phyloP scores from a whole-genome alignment of 306 rosid species.

The Vigna radiata region DNA sequence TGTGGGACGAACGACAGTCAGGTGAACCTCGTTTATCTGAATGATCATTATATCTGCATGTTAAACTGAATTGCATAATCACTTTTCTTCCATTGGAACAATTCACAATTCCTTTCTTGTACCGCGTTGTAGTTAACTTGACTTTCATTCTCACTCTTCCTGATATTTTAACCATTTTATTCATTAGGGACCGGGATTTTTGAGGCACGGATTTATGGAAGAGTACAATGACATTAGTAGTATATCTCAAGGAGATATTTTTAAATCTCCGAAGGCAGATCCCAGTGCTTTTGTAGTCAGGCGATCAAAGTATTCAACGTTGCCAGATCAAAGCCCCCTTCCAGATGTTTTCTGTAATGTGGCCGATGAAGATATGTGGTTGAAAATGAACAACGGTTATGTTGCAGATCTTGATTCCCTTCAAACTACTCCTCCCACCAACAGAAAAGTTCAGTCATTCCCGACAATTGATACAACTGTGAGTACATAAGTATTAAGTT shows the following conservation, averaged over 20 bases:
- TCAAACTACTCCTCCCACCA: slow-evolving; percentile 68
- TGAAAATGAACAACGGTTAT: slow-evolving; percentile 89
- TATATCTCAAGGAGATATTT: slow-evolving; percentile 66
- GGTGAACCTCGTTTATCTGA: slow-evolving; percentile 54
- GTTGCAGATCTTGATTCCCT: slow-evolving; percentile 84
- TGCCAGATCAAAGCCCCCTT: slow-evolving; percentile 78
- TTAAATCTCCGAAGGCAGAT: slow-evolving; percentile 76
- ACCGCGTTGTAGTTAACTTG: slow-evolving; percentile 14
- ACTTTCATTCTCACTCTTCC: slow-evolving; percentile 20
- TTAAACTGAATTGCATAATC: slow-evolving; percentile 2
- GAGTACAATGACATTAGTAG: slow-evolving; percentile 57
- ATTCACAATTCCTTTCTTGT: neutral
- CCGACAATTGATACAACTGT: slow-evolving; percentile 64
- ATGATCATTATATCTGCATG: slow-evolving; percentile 21
- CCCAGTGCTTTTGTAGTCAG: slow-evolving; percentile 76
- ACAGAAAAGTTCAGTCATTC: slow-evolving; percentile 74
- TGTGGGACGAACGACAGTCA: slow-evolving; percentile 56
- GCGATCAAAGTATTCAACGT: slow-evolving; percentile 64
- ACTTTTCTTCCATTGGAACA: slow-evolving; percentile 27
- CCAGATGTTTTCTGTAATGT: slow-evolving; percentile 79
- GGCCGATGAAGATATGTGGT: slow-evolving; percentile 92
- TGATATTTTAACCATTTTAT: neutral
- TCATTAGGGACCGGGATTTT: slow-evolving; percentile 58
- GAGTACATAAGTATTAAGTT: slow-evolving; percentile 48
- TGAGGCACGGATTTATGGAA: slow-evolving; percentile 53